Evolutionary conservation across 2,329 filamentous ascomycete genomes (phyloP), one percentile per base, ranked within the genome.

Genomic region (Diplodia seriata): DNA sequence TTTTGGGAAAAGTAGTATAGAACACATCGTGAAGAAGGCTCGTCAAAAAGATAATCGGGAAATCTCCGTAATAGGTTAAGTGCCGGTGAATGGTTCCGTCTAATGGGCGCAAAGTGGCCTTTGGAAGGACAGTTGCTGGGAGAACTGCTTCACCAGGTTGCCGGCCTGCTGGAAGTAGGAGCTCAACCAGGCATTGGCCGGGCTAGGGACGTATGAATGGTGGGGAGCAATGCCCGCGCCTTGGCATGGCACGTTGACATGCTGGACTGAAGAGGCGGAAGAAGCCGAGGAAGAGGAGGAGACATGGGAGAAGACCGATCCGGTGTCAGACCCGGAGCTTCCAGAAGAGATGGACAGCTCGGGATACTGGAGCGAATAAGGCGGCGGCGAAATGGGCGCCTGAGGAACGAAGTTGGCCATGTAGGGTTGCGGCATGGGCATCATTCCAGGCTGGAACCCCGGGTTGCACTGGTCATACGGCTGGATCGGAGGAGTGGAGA

Each of bases 401-500:
- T 61, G 74, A 72, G 63, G 76, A 73, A 51, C 77, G 73, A 68
- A 76, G 74, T 70, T 76, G 71, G 66, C 75, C 73, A 51, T 74
- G 72, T 67, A 77, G 74, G 63, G 77, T 69, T 59, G 71, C 62
- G 38, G 61, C 36, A 72, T 73, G 76, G 23, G 72, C 69, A 63
- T 70, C 72, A 63, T 76, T 74, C 70, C 72, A 70, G 65, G 71
- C 63, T 68, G 66, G 57, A 55, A 63, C n/a, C 57, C 57, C 5
- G 66, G 38, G 50, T 62, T 49, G 57, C 66, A 68, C 70, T 80
- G 77, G 67, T 79, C 78, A 49, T 78, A 75, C 8, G 81, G 80
- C 63, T 75, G 76, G 72, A 81, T 80, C n/a, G 79, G 78, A 61
- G 81, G 81, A 55, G 80, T 81, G n/a, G 79, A 76, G 55, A 81